These are phyloP conservation scores for Auriscalpium vulgare DNA, from an alignment of 768 basidiomycete species.

Conservation along the genomic window DNA sequence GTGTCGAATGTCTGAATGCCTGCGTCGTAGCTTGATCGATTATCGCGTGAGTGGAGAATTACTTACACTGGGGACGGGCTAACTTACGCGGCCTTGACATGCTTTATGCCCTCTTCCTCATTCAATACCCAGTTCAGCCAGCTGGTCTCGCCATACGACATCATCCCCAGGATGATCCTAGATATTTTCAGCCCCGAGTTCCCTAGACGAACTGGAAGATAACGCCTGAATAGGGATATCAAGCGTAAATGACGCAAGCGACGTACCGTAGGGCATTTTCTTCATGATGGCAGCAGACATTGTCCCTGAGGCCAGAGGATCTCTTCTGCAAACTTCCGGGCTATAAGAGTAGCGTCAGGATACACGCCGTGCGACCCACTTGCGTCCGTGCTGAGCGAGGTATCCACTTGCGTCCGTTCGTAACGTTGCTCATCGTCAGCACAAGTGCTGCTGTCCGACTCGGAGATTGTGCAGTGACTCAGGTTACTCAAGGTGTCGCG, in stretches of 20 bases:
- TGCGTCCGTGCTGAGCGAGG: too few species aligned
- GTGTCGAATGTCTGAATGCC: slow-evolving; percentile 36
- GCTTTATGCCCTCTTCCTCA: slow-evolving; percentile 29
- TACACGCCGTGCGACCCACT: too few species aligned
- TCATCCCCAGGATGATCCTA: slow-evolving; percentile 26
- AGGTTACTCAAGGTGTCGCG: too few species aligned
- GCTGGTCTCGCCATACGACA: slow-evolving; percentile 24
- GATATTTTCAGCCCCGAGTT: slow-evolving; percentile 24
- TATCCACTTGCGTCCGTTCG: too few species aligned
- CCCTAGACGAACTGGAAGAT: slow-evolving; percentile 19
- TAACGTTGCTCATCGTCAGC: too few species aligned
- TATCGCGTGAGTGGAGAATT: background rate
- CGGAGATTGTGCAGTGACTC: too few species aligned
- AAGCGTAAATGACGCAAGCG: background rate
- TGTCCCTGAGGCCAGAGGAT: too few species aligned
- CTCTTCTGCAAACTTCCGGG: too few species aligned
- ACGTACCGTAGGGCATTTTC: background rate
- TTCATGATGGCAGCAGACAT: too few species aligned
- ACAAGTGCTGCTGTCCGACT: too few species aligned
- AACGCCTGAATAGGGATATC: background rate
- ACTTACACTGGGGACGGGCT: background rate
- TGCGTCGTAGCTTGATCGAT: slow-evolving; percentile 20
- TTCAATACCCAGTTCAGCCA: slow-evolving; percentile 31
- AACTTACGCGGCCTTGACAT: slow-evolving; percentile 36
- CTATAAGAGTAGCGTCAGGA: too few species aligned